Base-by-base conservation (phyloP, 192 early-diverging fungal species). In the Rhizophagus sp. region DNA sequence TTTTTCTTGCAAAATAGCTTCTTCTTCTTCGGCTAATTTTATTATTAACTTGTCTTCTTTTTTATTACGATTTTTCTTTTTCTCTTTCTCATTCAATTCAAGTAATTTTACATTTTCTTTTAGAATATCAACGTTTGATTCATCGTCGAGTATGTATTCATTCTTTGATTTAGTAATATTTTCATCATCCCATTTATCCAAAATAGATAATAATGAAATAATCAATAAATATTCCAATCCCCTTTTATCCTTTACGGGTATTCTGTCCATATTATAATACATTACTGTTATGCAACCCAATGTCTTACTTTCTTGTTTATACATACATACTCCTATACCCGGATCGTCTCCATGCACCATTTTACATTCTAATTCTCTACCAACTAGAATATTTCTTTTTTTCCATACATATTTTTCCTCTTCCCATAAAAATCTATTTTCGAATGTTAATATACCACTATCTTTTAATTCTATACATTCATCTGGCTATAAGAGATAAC, bases 281-380 rank as follows among this genome's bases (percentile, higher is more conserved):
- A 67, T 79, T 27, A 79, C 19, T 10, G 64, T 79, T 15, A 79
- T 8, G 24, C 4, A 50, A 25, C 77, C 77, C n/a, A 79, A 67
- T 0, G 24, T 49, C 1, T 36, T 68, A n/a, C 13, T 73, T 49
- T 34, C 47, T 52, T 34, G 77, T 36, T 69, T 19, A 52, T 34
- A 79, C 19, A 79, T 19, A 49, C 65, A 34, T 17, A 79, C 39
- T 7, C 65, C 27, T 17, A 79, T 79, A 22, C 65, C 44, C 17
- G 77, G 77, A 22, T 69, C 77, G 22, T 34, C 15, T 7, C 62
- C 77, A 8, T 66, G 77, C 9, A 79, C 33, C 65, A 79, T 52
- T 79, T 79, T 79, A 79, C 77, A 79, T 50, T 79, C 77, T 11
- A 79, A 36, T n/a, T 79, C 77, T 24, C 66, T 79, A 61, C 57